Base-by-base conservation (phyloP, 1,139 yeast species). In the Pichia sp. region DNA sequence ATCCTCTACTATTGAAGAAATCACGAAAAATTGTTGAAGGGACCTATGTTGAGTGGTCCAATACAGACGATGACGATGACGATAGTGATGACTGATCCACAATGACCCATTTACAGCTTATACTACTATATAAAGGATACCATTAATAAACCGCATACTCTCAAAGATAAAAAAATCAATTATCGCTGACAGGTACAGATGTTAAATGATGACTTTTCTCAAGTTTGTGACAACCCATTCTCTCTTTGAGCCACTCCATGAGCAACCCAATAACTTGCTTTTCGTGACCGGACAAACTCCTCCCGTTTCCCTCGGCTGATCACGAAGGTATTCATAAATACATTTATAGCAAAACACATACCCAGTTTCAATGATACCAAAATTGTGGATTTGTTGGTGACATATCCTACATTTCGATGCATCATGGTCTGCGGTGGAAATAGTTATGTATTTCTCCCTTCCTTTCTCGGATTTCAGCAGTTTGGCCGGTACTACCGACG, bases 271-370 rank as follows among this genome's bases (percentile, higher is more conserved):
- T 29, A 91, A 62, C 45, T 68, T 72, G 40, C 69, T 75, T 1
- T 91, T 86, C 0, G 96, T 84, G 1, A 85, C 71, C 0, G 98
- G 97, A 55, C 98, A 91, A 42, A 79, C 65, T 1, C 93, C 95
- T 13, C 84, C 86, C 33, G 69, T 66, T 27, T 57, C 48, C 36
- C 60, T 63, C 15, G 50, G 41, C 7, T 59, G 59, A 14, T 62
- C 63, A 22, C 70, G 67, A 34, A 88, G 66, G 51, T 76, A 74
- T 38, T 74, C 72, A 52, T 76, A 76, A 16, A 88, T 86, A 58
- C 98, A 91, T 11, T 86, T 74, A 55, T 88, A 88, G 58, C 96
- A 88, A 48, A 83, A 84, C 0, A 87, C 94, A 45, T 77, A 77
- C 0, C 98, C 98, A 0, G 97, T 86, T 53, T 88, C 97, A 29